Evolutionary conservation across 148 eudicot genomes (phyloP), one percentile per base, ranked within the genome.

Genomic region (Cornus florida): DNA sequence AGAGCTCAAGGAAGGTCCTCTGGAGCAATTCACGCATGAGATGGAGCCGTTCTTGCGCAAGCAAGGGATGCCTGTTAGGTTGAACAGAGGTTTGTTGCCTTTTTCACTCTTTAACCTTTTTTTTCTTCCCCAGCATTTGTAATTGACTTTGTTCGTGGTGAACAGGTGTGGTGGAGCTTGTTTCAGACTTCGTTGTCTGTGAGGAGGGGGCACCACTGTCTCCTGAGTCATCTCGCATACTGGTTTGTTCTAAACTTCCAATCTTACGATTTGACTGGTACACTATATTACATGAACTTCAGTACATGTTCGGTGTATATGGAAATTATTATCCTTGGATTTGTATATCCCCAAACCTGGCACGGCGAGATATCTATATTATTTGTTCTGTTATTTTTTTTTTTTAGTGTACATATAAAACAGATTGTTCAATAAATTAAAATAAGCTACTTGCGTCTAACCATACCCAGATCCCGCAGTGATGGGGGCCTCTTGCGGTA

Each of bases 11-110:
- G 98, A 92, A 90, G 98, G 99, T 75, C 98, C 98, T 86, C 75
- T 96, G 53, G 91, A 84, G 17, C 88, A 93, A 86, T 96, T 96
- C 88, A 87, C 91, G 17, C 99, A 96, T 85, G 99, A 96, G 86
- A 91, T 96, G 99, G 99, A 93, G 80, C 99, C 99, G 67, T 91
- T 92, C 79, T 74, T 96, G 78, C 97, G 99, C 20, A 96, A 96
- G 86, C 99, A 92, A 83, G 98, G 98, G 68, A 82, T 96, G 98
- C 98, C 99, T 77, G 99, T 96, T 71, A 90, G 98, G 39, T 87
- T 96, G 70, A 96, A 88, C 80, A 93, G 88, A 92, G 99, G 99
- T 92, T 13, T 38, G 84, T 22, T 12, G 19, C 14, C 77, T 32
- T 31, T 48, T 23, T 10, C 3, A 33, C 19, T 22, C 16, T 73